Base-by-base conservation (phyloP, 169 alveolate genomes). In the Perkinsus olseni region DNA sequence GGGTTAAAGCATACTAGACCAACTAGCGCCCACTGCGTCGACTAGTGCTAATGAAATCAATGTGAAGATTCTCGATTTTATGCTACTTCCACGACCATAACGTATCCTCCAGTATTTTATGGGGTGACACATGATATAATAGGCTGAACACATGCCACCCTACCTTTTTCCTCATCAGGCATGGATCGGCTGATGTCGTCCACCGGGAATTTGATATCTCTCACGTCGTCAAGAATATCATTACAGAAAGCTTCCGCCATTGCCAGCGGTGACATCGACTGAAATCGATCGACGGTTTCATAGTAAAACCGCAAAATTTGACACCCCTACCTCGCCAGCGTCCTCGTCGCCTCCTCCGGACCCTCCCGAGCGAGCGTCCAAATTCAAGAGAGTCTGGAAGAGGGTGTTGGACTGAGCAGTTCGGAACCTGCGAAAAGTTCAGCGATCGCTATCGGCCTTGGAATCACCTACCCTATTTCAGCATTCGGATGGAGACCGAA, bases 401-500 rank as follows among this genome's bases (percentile, higher is more conserved):
- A 97, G 94, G 40, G 95, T 93, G 74, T 95, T 94, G 74, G 98
- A 96, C 93, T 97, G 96, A 21, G 93, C 92, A 91, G 98, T 96
- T 94, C 97, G 95, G 95, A 95, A 96, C 90, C 94, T 93, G 31
- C 92, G 74, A 24, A 45, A 0, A 28, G 24, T 74, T 17, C 21
- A 34, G 17, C 0, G 17, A 0, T 13, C 0, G 17, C 21, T 10
- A 38, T 91, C 48, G 21, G 13, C 13, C 92, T 38, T 91, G 37
- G 24, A 10, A 38, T 48, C 39, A 48, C 94, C 45, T 39, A 96
- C 37, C 96, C 97, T 91, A 97, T 97, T 96, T 98, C 99, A 38
- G 99, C 99, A 96, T 98, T 98, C 40, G 99, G 98, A 94, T 98
- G 99, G 96, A 98, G 96, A 38, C 99, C 99, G 94, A 96, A 98